Evolutionary conservation across 306 rosid genomes (phyloP), one percentile per base, ranked within the genome.

Genomic region (Malus sylvestris): DNA sequence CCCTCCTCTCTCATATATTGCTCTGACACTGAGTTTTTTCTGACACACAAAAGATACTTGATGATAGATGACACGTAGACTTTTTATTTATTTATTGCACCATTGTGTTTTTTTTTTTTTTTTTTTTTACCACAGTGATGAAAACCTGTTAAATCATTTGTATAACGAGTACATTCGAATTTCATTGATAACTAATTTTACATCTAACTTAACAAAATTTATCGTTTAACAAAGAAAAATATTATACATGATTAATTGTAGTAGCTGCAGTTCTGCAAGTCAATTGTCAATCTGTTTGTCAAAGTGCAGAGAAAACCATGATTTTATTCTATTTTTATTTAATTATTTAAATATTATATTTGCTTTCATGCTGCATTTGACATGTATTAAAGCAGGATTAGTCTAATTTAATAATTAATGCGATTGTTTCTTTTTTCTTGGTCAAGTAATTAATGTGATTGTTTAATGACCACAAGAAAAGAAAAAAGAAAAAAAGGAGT

Each of bases 51-150:
- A 91, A 77, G 78, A 42, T 71, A 66, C 13, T 68, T 10, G 35
- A 45, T 70, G 77, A 81, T 89, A 68, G 3, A 70, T 77, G 82
- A 87, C 89, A 86, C 88, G 86, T 80, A 84, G 71, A 64, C 11
- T 32, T 29, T 42, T 27, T 20, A 8, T n/a, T 25, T 29, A 44
- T 42, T 15, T 13, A 51, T 64, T 32, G 3, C 3, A 64, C 29
- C 14, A 8, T 14, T 22, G 11, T 2, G n/a, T n/a, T n/a, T n/a
- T n/a, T 10, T 3, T 33, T 3, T 7, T 52, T 10, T 4, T 23
- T 1, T 44, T 0, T 68, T 9, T 46, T 70, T 27, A 38, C 0
- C 2, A 38, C 8, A 33, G 0, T 33, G 1, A 7, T 33, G 35
- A 33, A 33, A 33, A 5, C 7, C 1, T 33, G 35, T 33, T 33